A percentile compares a stretch with the other conserved stretches of the same genome.
Evolutionary conservation across 129 eudicot species (phyloP).

Genomic region (Helianthus tuberosus): DNA sequence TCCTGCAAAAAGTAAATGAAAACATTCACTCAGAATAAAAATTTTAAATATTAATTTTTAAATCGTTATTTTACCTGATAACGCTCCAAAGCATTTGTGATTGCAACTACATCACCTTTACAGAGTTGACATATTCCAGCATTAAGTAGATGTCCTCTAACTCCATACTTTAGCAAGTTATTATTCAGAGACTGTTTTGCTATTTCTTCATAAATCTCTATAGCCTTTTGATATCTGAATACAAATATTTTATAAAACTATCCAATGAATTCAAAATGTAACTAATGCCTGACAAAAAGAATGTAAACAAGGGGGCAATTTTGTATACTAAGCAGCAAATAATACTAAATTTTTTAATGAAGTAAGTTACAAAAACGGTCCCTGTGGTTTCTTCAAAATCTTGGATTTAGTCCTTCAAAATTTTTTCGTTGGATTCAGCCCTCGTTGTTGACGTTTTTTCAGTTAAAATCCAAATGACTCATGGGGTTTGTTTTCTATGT

Average conservation of each 20-base stretch:
- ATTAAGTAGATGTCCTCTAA: slow-evolving; percentile 67
- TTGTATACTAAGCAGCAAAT: neutral
- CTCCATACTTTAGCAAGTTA: slow-evolving; percentile 66
- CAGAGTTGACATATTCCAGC: slow-evolving; percentile 78
- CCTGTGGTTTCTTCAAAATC: too few relatives aligned
- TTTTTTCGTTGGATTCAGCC: too few relatives aligned
- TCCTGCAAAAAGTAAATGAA: slow-evolving; percentile 43
- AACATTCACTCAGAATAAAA: slow-evolving; percentile 1
- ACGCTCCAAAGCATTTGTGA: slow-evolving; percentile 67
- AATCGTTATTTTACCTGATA: slow-evolving; percentile 47
- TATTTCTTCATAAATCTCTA: slow-evolving; percentile 56
- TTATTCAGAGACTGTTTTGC: slow-evolving; percentile 59
- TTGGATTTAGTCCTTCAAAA: too few relatives aligned
- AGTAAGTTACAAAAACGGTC: too few relatives aligned
- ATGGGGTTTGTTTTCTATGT: too few relatives aligned
- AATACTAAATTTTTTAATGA: too few relatives aligned
- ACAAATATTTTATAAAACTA: slow-evolving; percentile 3
- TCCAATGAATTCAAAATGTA: neutral
- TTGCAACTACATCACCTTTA: slow-evolving; percentile 59
- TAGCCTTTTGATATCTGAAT: slow-evolving; percentile 54
- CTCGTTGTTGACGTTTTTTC: too few relatives aligned
- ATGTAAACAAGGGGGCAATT: neutral
- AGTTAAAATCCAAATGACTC: too few relatives aligned
- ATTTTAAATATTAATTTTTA: neutral
- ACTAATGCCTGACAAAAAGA: neutral